Evolutionary conservation across 768 basidiomycete species (phyloP), one percentile per base, ranked within the genome.

Genomic region (Tricholomella constricta): DNA sequence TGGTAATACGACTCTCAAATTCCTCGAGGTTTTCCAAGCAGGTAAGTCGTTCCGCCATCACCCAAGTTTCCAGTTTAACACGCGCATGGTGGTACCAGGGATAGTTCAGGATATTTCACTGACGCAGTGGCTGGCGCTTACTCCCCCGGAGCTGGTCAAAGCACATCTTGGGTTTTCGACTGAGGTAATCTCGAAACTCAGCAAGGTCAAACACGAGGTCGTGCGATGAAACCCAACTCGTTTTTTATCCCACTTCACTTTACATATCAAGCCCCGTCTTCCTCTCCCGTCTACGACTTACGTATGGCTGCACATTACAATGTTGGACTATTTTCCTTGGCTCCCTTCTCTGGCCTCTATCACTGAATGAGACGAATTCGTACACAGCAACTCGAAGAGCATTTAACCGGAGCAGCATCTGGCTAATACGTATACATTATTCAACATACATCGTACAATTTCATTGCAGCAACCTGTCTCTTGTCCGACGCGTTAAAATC

Each of bases 11-110:
- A 79, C 85, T 2, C 64, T 87, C 34, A 72, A 67, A 54, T 82
- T 80, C 62, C 71, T 88, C 6, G 85, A 88, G 62, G 78, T 88
- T n/a, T 82, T 86, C 64, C 78, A 74, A 58, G 72, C 82, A 25
- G 74, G 80, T 78, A 62, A 45, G 69, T 52, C 4, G 17, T 45
- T 42, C 40, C 34, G 4, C 26, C 35, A 12, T 27, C 20, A 4
- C 36, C 6, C 45, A 19, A 8, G 7, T 14, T 17, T 19, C 9
- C 8, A 17, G 14, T 15, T 47, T 31, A 36, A 34, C 19, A 32
- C 20, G 25, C 1, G 2, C 25, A 25, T n/a, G 14, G 12, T 45
- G 14, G 12, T n/a, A n/a, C 2, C 9, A 62, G 62, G 52, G 8
- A 37, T 52, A 22, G 80, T 77, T 62, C 77, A 84, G 63, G 84